Base-by-base conservation (phyloP, 1,284 basidiomycete species). In the Papiliotrema fonsecae region DNA sequence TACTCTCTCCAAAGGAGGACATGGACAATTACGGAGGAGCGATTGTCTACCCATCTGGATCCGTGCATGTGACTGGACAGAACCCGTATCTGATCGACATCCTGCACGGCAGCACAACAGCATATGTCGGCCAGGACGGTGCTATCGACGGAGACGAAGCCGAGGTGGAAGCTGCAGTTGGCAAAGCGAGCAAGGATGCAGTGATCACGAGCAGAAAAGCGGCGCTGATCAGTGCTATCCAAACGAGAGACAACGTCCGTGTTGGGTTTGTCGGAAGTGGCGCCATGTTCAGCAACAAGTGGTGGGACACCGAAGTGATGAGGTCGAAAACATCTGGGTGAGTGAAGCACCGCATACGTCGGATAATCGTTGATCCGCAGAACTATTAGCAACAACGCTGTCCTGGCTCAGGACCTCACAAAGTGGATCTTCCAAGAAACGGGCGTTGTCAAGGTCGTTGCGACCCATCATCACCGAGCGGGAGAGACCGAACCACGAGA, bases 391-490 rank as follows among this genome's bases (percentile, higher is more conserved):
- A 87, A 86, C 13, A 97, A 97, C 69, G 74, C 76, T 14, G 81
- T 81, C 37, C 85, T 97, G 50, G 79, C 78, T 3, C 73, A 77
- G 40, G 89, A 94, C 60, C 71, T 97, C 43, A 80, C 84, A 2
- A 79, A 82, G 18, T 98, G 94, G 94, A 81, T 86, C 2, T 96
- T 97, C 82, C 88, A 93, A 64, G 87, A 96, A 72, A 80, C 81
- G 0, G 79, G 83, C 5, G 87, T 90, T 6, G 76, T 96, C 42
- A 83, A 88, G 24, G 83, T 97, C 51, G 83, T 89, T 54, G 77
- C 75, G 28, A 83, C 83, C 6, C 78, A 81, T 25, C 93, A 97
- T 70, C 82, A 86, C 68, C 79, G 81, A 52, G 74, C 83, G 52
- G 81, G 84, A 57, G 77, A 80, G 53, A 81, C 80, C 0, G 75